Evolutionary conservation across 2,329 filamentous ascomycete genomes (phyloP).

Genomic region (Intubia oerlemansii): DNA sequence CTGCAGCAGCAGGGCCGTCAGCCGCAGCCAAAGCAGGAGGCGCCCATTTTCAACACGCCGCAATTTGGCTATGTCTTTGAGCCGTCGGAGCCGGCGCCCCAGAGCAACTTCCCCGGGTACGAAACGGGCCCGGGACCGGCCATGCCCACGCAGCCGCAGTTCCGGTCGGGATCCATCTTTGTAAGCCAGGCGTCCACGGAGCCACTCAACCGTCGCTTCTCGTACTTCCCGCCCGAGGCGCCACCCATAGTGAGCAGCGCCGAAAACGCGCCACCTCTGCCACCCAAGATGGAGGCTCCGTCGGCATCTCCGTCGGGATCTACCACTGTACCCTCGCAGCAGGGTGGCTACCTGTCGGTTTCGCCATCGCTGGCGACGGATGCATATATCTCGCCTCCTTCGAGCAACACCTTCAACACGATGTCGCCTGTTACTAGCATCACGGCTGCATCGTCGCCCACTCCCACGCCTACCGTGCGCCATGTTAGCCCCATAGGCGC

Average conservation of each 20-base stretch:
- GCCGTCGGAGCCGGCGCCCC: constrained; percentile 25
- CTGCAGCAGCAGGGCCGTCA: constrained; percentile 3
- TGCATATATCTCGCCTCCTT: constrained; percentile 14
- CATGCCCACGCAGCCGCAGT: constrained; percentile 20
- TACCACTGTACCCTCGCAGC: too few species aligned
- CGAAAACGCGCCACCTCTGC: constrained; percentile 5
- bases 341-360: constrained; percentile 4
- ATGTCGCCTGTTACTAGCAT: constrained; percentile 16
- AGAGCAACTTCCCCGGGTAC: constrained; percentile 1
- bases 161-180: constrained; percentile 47
- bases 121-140: not conserved
- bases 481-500: constrained; percentile 11
- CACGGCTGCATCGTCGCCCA: constrained; percentile 9
- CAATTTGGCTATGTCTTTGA: constrained; percentile 38
- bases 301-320: constrained; percentile 8
- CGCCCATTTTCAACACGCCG: constrained; percentile 23
- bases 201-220: constrained; percentile 33
- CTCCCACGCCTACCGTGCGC: constrained; percentile 15
- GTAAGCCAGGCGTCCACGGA: constrained; percentile 33
- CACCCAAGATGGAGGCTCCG: constrained; percentile 14
- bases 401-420: constrained; percentile 11
- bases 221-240: constrained; percentile 36
- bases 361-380: constrained; percentile 19
- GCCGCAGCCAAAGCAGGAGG: constrained; percentile 14
- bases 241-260: constrained; percentile 8